A percentile compares a stretch with the other conserved stretches of the same genome.
phyloP scores from a whole-genome alignment of 106 monocot genomes.

The Dioscorea dumetorum region DNA sequence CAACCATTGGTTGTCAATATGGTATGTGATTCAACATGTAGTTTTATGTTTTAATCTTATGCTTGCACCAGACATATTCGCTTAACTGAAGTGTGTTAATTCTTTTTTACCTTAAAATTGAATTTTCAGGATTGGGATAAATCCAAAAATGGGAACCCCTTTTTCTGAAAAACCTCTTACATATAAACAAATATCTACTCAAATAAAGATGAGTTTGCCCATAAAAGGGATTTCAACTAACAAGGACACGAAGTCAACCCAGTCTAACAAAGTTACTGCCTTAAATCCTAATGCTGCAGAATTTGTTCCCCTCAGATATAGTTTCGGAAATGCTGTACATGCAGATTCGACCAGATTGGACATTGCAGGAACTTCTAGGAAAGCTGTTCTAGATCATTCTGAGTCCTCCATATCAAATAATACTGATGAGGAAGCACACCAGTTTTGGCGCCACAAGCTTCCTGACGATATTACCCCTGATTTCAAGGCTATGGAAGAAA shows the following conservation, averaged over 20 bases:
- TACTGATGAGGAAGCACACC: conserved; percentile 68
- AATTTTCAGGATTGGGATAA: conserved; percentile 39
- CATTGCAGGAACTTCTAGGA: conserved; percentile 23
- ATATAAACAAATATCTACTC: background rate
- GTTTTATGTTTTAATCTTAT: no score
- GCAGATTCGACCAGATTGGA: conserved; percentile 13
- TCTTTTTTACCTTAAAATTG: background rate
- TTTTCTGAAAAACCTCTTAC: conserved; percentile 1
- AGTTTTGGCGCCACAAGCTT: conserved; percentile 65
- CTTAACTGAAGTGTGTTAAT: background rate
- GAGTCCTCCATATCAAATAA: conserved; percentile 40
- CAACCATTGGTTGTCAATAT: no score
- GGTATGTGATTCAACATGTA: no score
- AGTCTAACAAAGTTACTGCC: conserved; percentile 28
- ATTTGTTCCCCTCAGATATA: conserved; percentile 61
- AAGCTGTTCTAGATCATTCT: conserved; percentile 32
- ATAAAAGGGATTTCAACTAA: conserved; percentile 16
- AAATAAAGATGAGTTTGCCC: conserved; percentile 38
- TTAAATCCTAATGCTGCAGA: conserved; percentile 88
- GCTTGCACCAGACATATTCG: no score
- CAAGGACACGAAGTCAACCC: conserved; percentile 34
- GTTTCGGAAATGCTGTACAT: conserved; percentile 14
- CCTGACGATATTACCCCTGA: conserved; percentile 96
- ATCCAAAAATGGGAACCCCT: background rate
- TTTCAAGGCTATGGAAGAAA: conserved; percentile 38